Percentiles rank a stretch among this genome's conserved stretches.
Evolutionary conservation across 2,329 filamentous ascomycete genomes (phyloP).

Genomic region (Fusarium sp.): DNA sequence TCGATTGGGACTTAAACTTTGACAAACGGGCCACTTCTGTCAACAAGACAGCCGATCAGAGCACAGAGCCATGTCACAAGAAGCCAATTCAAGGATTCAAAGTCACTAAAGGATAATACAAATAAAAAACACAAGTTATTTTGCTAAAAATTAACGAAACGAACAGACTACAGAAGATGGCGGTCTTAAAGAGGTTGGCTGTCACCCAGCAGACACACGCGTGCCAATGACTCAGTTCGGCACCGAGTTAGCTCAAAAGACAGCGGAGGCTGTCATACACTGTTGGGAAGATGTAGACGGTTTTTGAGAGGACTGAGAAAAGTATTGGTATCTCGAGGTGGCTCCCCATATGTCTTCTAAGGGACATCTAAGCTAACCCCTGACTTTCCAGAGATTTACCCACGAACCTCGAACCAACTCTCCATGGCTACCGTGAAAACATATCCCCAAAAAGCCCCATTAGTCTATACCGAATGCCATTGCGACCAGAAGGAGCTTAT

Average conservation of each 20-base stretch:
- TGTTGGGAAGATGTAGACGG: background rate
- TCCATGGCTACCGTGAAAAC: background rate
- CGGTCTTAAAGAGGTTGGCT: background rate
- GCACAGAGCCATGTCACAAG: background rate
- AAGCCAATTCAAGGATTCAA: rapidly evolving
- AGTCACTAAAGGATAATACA: background rate
- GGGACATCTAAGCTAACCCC: background rate
- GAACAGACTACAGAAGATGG: background rate
- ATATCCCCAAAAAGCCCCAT: background rate
- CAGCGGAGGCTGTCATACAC: rapidly evolving
- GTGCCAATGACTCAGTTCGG: background rate
- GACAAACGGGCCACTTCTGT: background rate
- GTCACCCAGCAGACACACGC: background rate
- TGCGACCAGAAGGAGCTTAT: background rate
- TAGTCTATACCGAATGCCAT: background rate
- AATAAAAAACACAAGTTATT: background rate
- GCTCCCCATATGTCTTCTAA: too few relatives aligned
- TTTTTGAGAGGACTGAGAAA: background rate
- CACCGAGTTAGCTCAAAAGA: background rate
- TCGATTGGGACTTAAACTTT: background rate
- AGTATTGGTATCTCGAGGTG: background rate
- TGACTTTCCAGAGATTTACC: background rate
- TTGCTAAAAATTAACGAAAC: background rate
- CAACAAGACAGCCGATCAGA: background rate
- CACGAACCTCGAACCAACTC: background rate